These are phyloP conservation scores for Amanita brunnescens DNA, from an alignment of 768 basidiomycete species.

Conservation along the genomic window DNA sequence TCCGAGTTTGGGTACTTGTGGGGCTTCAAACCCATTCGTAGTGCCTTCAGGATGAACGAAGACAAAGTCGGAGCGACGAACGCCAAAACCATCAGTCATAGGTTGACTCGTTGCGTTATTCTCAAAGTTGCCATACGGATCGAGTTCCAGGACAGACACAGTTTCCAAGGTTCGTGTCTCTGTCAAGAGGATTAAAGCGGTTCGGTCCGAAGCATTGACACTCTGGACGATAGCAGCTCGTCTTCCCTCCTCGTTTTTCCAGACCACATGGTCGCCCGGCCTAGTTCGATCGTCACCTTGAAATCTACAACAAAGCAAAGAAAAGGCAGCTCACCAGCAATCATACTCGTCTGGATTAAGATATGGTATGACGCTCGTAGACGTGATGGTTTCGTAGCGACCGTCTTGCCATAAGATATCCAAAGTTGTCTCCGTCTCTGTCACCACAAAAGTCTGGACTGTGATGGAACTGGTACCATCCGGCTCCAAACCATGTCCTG, in stretches of 20 bases:
- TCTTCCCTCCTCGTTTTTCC: slow-evolving; percentile 64
- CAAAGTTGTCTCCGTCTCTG: slow-evolving; percentile 60
- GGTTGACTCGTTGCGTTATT: slow-evolving; percentile 29
- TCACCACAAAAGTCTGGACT: slow-evolving; percentile 53
- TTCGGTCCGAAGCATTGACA: slow-evolving; percentile 64
- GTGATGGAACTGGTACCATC: slow-evolving; percentile 37
- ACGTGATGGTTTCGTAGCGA: slow-evolving; percentile 45
- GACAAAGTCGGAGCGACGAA: slow-evolving; percentile 77
- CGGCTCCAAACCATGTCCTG: slow-evolving; percentile 49
- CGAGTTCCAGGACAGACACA: slow-evolving; percentile 81
- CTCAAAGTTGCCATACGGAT: slow-evolving; percentile 68
- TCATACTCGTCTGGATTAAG: slow-evolving; percentile 88
- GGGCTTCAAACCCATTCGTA: slow-evolving; percentile 64
- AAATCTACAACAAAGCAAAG: background rate
- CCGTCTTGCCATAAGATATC: slow-evolving; percentile 89
- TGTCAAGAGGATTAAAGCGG: slow-evolving; percentile 53
- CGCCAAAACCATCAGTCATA: slow-evolving; percentile 59
- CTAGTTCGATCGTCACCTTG: slow-evolving; percentile 27
- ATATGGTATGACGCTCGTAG: slow-evolving; percentile 70
- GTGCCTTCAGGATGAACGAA: slow-evolving; percentile 63
- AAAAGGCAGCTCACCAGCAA: slow-evolving; percentile 53
- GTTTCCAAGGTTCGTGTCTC: slow-evolving; percentile 50
- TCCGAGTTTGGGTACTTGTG: slow-evolving; percentile 76
- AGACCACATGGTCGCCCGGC: slow-evolving; percentile 88
- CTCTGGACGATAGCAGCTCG: slow-evolving; percentile 70